Percentiles rank a stretch among this genome's conserved stretches.
Evolutionary conservation across 2,329 filamentous ascomycete species (phyloP).

Genomic region (Ophiostoma piceae): DNA sequence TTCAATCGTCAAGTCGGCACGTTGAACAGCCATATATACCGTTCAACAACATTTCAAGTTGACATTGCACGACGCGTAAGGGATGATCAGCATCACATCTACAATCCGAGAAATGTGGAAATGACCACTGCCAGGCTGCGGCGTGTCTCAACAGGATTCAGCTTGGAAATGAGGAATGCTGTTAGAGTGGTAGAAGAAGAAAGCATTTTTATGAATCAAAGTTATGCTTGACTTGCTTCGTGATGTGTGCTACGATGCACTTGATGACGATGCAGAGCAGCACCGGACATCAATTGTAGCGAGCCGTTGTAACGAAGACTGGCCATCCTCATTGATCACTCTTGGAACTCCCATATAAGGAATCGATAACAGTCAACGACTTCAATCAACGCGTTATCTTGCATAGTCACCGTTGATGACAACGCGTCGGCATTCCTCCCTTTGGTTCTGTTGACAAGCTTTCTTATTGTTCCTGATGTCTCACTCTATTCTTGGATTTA

Average conservation of each 20-base stretch:
- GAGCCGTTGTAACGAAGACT: no score
- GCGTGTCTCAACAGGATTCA: neutral
- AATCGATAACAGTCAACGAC: no score
- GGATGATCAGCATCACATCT: constrained; percentile 2
- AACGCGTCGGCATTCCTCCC: neutral
- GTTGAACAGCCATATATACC: neutral
- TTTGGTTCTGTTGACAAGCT: neutral
- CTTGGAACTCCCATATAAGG: no score
- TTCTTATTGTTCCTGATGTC: neutral
- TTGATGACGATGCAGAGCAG: no score
- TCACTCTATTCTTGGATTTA: neutral
- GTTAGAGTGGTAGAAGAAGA: neutral
- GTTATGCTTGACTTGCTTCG: neutral
- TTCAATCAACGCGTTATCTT: neutral
- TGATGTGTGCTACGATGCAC: neutral
- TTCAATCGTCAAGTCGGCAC: no score
- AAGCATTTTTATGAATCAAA: no score
- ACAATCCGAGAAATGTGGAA: neutral
- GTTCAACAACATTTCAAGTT: neutral
- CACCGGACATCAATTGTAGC: no score
- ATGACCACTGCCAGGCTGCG: neutral
- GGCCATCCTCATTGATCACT: no score
- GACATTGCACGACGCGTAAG: constrained; percentile 2
- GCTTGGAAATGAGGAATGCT: neutral
- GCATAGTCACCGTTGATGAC: neutral